Conservation (phyloP, 2,329 filamentous ascomycete genomes). For the Cladophialophora psammophila region DNA sequence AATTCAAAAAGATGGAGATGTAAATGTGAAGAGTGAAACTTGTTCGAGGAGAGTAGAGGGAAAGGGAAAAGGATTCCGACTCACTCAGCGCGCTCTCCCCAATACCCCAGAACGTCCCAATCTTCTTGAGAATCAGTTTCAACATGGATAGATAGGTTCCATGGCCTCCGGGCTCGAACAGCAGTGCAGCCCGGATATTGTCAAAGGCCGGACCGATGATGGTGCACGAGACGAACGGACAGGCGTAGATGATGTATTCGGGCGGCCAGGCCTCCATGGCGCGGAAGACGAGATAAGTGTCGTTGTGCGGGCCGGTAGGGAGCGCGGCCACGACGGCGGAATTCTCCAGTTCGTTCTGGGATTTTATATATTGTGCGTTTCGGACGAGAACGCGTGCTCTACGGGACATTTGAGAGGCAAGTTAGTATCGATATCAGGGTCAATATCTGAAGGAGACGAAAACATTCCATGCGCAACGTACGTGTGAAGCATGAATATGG, state of each 20-base stretch:
- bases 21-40: neutral
- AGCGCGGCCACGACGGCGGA: neutral
- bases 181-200: conserved; percentile 7
- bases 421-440: neutral
- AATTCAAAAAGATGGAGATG: neutral
- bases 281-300: conserved; percentile 21
- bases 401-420: neutral
- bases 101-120: conserved; percentile 12
- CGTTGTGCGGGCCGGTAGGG: conserved; percentile 3
- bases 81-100: conserved; percentile 10
- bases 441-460: neutral
- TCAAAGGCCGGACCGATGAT: conserved; percentile 19
- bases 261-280: conserved; percentile 21
- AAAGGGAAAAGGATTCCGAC: neutral
- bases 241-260: conserved; percentile 17
- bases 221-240: conserved; percentile 18
- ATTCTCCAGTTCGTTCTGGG: neutral
- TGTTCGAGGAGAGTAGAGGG: neutral
- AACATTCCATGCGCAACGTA: neutral
- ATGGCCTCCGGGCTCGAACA: conserved; percentile 3
- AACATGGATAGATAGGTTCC: conserved; percentile 2
- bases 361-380: conserved; percentile 11
- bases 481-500: conserved; percentile 19
- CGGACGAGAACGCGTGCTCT: conserved; percentile 16
- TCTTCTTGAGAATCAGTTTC: conserved; percentile 15